phyloP scores from a whole-genome alignment of 2,329 filamentous ascomycete genomes.

The Fusarium pseudocircinatum region DNA sequence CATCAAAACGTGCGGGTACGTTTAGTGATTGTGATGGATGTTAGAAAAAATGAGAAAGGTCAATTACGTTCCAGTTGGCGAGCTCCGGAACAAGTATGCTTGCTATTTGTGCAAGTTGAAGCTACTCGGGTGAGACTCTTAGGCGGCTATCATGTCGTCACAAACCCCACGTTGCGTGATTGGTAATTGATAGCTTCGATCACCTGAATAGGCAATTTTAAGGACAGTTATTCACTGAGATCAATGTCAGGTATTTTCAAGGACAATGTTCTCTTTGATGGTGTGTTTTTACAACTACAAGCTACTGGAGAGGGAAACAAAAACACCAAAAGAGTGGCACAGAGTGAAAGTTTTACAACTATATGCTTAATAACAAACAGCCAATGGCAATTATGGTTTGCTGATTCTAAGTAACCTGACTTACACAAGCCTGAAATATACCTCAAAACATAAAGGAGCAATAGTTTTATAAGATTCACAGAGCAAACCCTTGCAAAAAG shows the following conservation, averaged over 20 bases:
- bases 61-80: not conserved
- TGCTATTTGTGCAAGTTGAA: conserved; percentile 14
- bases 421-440: not conserved
- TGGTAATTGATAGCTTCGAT: conserved; percentile 26
- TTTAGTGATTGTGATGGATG: not conserved
- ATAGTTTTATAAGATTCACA: not conserved
- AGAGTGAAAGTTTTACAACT: not conserved
- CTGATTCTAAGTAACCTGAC: not conserved
- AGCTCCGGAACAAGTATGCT: conserved; percentile 2
- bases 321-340: not conserved
- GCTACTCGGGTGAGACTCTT: not conserved
- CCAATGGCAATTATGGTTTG: not conserved
- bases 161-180: conserved; percentile 33
- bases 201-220: conserved; percentile 8
- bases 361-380: not conserved
- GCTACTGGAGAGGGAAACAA: not conserved
- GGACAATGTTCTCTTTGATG: not conserved
- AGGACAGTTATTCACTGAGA: not conserved
- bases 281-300: not conserved
- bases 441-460: not conserved
- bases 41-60: not conserved
- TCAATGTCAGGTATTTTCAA: not conserved
- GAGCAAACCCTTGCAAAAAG: not conserved
- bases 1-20: not conserved
- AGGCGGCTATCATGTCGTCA: conserved; percentile 27